Conservation (phyloP, 2,329 filamentous ascomycete species). For the Cadophora luteo-olivacea region DNA sequence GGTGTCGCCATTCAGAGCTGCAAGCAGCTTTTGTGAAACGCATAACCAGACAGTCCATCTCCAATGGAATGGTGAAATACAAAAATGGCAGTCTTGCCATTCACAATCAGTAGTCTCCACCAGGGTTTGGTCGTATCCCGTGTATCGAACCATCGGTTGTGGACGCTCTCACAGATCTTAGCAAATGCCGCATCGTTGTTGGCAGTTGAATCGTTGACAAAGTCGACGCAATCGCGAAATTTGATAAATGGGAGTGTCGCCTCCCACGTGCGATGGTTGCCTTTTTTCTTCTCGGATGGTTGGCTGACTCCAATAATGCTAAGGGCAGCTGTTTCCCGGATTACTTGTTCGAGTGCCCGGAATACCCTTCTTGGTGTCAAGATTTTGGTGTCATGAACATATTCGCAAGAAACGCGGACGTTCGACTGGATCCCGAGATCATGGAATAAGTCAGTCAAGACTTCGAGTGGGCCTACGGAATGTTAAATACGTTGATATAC, state of each 20-base stretch:
- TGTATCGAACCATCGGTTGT: constrained; percentile 34
- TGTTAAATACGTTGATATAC: neutral
- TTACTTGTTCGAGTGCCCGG: constrained; percentile 23
- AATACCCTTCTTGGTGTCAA: constrained; percentile 20
- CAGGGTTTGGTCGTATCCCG: constrained; percentile 26
- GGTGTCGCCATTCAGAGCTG: constrained; percentile 21
- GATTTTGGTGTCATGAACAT: constrained; percentile 15
- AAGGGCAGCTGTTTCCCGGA: constrained; percentile 28
- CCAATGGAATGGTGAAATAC: constrained; percentile 29
- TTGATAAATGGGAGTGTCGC: constrained; percentile 22
- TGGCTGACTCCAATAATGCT: constrained; percentile 23
- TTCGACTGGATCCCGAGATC: constrained; percentile 33
- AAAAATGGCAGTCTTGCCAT: constrained; percentile 20
- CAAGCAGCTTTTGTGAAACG: constrained; percentile 31
- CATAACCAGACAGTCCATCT: constrained; percentile 28
- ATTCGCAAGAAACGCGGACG: constrained; percentile 25
- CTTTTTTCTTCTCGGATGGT: constrained; percentile 23
- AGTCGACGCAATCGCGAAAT: constrained; percentile 28
- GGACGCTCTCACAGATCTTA: constrained; percentile 18
- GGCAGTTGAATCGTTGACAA: constrained; percentile 17
- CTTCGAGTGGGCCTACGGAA: constrained; percentile 22
- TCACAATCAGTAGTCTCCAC: constrained; percentile 30
- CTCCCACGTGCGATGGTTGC: constrained; percentile 29
- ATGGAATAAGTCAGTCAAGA: constrained; percentile 27
- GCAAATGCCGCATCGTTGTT: constrained; percentile 12